A percentile compares a stretch with the other conserved stretches of the same genome.
phyloP scores from a whole-genome alignment of 1,139 yeast genomes.

The Zhuliangozyma parablackwelliae region DNA sequence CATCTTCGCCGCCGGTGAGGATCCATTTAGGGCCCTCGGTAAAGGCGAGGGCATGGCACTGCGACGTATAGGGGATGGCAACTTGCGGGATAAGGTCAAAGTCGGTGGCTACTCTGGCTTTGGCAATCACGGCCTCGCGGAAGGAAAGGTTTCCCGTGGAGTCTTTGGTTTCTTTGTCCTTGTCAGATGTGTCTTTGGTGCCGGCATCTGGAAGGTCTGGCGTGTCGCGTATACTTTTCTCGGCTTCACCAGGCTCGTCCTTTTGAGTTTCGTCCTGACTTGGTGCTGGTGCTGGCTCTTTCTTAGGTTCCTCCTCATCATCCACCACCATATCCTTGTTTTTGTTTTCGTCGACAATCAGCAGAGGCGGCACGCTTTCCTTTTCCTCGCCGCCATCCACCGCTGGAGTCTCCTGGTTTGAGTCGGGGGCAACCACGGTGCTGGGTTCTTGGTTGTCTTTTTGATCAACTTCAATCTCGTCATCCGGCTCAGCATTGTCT shows the following conservation, averaged over 20 bases:
- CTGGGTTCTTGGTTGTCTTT: constrained; percentile 6
- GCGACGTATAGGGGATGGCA: constrained; percentile 66
- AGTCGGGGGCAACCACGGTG: background rate
- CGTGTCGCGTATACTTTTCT: no score
- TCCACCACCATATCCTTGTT: no score
- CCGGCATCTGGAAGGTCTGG: no score
- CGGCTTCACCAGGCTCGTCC: no score
- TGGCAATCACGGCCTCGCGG: constrained; percentile 36
- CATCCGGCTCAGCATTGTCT: constrained; percentile 8
- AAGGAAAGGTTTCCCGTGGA: constrained; percentile 9
- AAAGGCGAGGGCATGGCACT: constrained; percentile 72
- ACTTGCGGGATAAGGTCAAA: constrained; percentile 65
- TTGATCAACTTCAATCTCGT: constrained; percentile 12
- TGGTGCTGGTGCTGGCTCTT: constrained; percentile 2
- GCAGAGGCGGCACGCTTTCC: constrained; percentile 1
- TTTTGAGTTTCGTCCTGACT: no score
- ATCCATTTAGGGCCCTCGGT: constrained; percentile 84
- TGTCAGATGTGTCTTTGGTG: no score
- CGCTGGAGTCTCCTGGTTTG: no score
- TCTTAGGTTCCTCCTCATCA: constrained; percentile 8
- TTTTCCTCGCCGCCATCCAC: background rate
- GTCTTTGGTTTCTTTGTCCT: no score
- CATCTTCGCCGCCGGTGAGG: constrained; percentile 96
- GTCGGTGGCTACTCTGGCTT: constrained; percentile 43
- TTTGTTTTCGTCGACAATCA: no score